Percentiles rank a stretch among this genome's conserved stretches.
Evolutionary conservation across 1,284 basidiomycete genomes (phyloP).

Genomic region (Leccinum solheimii): DNA sequence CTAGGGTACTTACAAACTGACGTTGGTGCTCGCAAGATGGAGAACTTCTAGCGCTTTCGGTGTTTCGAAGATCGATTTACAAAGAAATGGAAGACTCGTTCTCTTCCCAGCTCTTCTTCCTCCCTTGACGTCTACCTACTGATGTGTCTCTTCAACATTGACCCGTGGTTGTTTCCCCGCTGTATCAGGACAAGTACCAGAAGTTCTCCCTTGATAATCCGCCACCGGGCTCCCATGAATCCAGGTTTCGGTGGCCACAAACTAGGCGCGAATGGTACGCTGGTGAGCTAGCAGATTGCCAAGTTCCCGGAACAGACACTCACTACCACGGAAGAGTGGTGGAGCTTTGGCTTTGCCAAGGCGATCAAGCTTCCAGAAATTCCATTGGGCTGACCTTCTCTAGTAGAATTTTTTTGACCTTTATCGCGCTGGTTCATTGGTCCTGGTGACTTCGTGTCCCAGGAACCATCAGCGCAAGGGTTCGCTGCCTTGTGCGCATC

Average conservation of each 20-base stretch:
- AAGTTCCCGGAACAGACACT: constrained; percentile 1
- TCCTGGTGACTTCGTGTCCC: constrained; percentile 10
- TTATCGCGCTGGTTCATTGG: constrained; percentile 18
- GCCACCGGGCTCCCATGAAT: constrained; percentile 20
- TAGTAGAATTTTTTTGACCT: constrained; percentile 12
- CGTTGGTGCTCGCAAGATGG: constrained; percentile 23
- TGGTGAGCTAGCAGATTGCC: neutral
- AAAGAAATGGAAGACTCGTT: constrained; percentile 20
- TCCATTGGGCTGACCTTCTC: constrained; percentile 19
- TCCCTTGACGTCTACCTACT: constrained; percentile 2
- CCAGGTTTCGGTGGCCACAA: neutral
- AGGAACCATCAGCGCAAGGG: constrained; percentile 25
- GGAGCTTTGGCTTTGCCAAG: constrained; percentile 6
- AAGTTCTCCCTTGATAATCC: constrained; percentile 17
- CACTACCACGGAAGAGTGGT: constrained; percentile 1
- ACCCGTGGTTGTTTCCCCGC: neutral
- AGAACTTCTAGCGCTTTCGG: constrained; percentile 18
- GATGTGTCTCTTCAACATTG: constrained; percentile 6
- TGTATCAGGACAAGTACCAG: neutral
- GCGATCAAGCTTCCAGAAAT: constrained; percentile 21
- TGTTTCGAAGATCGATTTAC: constrained; percentile 24
- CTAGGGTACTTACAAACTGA: constrained; percentile 8
- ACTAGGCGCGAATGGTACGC: neutral
- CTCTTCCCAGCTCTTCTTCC: constrained; percentile 4
- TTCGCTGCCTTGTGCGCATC: constrained; percentile 13